Evolutionary conservation across 2,329 filamentous ascomycete species (phyloP).

Genomic region (Aspergillus tubingensis): DNA sequence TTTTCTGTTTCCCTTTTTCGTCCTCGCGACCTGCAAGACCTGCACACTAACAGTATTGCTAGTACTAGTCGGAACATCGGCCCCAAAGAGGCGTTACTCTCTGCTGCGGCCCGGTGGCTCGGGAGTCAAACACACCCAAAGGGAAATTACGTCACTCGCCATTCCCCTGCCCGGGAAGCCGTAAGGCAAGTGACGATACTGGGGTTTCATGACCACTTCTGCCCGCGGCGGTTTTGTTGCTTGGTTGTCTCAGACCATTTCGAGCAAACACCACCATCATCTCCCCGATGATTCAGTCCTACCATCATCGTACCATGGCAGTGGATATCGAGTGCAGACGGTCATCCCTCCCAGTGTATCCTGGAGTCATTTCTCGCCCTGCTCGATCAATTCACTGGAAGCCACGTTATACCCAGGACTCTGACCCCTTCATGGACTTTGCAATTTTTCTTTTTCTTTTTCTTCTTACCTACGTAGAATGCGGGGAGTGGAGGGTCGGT

Average conservation of each 20-base stretch:
- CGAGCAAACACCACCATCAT: neutral
- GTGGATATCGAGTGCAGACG: neutral
- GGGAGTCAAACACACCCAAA: conserved; percentile 9
- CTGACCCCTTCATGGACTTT: neutral
- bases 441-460: neutral
- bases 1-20: conserved; percentile 12
- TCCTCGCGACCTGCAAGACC: neutral
- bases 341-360: neutral
- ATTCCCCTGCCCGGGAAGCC: neutral
- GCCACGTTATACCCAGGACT: neutral
- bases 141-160: conserved; percentile 3
- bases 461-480: conserved; percentile 3
- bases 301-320: conserved; percentile 1
- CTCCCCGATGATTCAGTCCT: neutral
- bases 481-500: neutral
- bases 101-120: conserved; percentile 18
- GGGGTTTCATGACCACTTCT: neutral
- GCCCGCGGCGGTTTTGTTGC: neutral
- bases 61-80: conserved; percentile 13
- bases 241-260: conserved; percentile 4
- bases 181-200: neutral
- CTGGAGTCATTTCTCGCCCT: neutral
- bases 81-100: conserved; percentile 23
- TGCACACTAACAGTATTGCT: neutral
- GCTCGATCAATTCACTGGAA: neutral